Evolutionary conservation across 2,329 filamentous ascomycete species (phyloP), one percentile per base, ranked within the genome.

Genomic region (Fusarium zealandicum): DNA sequence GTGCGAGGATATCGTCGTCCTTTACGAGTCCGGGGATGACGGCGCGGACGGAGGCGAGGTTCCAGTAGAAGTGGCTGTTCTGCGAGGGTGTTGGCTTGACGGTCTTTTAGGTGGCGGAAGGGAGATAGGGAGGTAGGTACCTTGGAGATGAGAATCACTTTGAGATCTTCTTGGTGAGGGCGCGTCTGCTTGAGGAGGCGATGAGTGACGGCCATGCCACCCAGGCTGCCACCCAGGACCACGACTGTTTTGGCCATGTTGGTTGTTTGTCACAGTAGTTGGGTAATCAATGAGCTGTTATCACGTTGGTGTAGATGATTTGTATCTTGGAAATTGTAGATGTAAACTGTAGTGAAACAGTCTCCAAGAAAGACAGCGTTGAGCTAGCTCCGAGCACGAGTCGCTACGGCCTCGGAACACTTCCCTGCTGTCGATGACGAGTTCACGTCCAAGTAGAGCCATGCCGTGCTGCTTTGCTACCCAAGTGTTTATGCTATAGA

Each of bases 61-160:
- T 84, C 82, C 82, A 84, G 73, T 78, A 85, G 61, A 85, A 81
- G 63, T 85, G 81, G 57, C 75, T 79, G 61, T 78, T 84, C 79
- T 84, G 35, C 27, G 18, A 42, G 7, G 32, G 22, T 53, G 18
- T 48, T 40, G 49, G 31, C 33, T 25, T 28, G 22, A 14, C 2
- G 8, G 8, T 9, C 3, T n/a, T 6, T 13, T 14, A 25, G 12
- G 2, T 12, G 14, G 14, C 35, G 31, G 18, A 17, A 22, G n/a
- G 33, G 8, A 17, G 5, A 11, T 18, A 31, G 27, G 10, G 33
- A 10, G 25, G 8, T 10, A 14, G 69, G 64, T 71, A 83, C 82
- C 75, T 82, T 82, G 46, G 81, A 81, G 37, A 85, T 76, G 13
- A 85, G 75, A 39, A 85, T 74, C 38, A 85, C 80, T 61, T 82